Percentiles rank a stretch among this genome's conserved stretches.
These are phyloP conservation scores for Ophioceras dolichostomum DNA, from an alignment of 2,329 filamentous ascomycete species.

Conservation along the genomic window DNA sequence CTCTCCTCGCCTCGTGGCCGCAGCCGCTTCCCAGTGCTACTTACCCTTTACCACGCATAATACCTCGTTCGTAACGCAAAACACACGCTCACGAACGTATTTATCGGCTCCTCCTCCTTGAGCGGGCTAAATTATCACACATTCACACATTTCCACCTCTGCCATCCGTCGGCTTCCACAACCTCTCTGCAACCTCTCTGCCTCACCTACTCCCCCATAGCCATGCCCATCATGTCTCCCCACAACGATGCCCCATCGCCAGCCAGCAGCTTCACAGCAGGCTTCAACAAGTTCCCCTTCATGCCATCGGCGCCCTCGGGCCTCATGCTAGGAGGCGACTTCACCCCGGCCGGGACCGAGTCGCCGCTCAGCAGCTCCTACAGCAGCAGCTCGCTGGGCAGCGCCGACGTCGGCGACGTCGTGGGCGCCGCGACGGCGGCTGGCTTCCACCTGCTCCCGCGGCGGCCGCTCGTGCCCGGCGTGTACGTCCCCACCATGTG, in stretches of 20 bases:
- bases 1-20: no score
- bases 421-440: conserved; percentile 5
- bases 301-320: conserved; percentile 18
- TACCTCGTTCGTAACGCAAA: no score
- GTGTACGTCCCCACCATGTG: conserved; percentile 65
- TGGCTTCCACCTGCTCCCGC: conserved; percentile 17
- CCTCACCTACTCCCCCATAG: neutral
- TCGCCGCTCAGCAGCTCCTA: conserved; percentile 29
- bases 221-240: conserved; percentile 24
- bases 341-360: conserved; percentile 16
- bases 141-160: no score
- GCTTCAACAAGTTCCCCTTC: conserved; percentile 23
- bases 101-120: no score
- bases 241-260: conserved; percentile 35
- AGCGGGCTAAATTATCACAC: no score
- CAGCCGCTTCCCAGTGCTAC: no score
- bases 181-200: no score
- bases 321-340: conserved; percentile 15
- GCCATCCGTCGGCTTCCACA: no score
- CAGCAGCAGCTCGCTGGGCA: conserved; percentile 23
- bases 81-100: no score
- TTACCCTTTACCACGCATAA: no score
- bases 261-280: conserved; percentile 28
- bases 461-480: conserved; percentile 31
- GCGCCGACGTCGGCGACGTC: no score